Conservation (phyloP, 371 early-diverging fungal genomes). For the Mycotypha africana region DNA sequence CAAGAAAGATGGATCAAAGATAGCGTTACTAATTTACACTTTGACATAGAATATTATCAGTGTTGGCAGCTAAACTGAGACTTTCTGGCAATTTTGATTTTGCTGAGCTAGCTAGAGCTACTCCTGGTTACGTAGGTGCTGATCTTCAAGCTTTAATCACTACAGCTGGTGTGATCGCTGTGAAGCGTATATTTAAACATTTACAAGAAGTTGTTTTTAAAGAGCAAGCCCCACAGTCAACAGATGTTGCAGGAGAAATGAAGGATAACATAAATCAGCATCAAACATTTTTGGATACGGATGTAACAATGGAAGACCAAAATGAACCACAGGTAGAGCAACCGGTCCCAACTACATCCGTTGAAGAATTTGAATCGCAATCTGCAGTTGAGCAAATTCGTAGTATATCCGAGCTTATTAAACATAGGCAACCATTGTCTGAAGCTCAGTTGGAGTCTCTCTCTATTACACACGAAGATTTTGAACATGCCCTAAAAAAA, state of each 20-base stretch:
- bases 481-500: constrained; percentile 81
- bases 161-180: constrained; percentile 96
- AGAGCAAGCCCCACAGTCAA: constrained; percentile 11
- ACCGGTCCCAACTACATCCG: constrained; percentile 38
- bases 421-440: constrained; percentile 71
- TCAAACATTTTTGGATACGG: constrained; percentile 7
- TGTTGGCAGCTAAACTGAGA: constrained; percentile 84
- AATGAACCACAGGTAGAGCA: neutral
- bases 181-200: constrained; percentile 86
- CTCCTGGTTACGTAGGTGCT: constrained; percentile 99
- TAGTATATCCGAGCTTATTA: constrained; percentile 68
- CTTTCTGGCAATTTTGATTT: constrained; percentile 89
- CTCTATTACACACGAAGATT: constrained; percentile 85
- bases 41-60: constrained; percentile 72
- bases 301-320: neutral
- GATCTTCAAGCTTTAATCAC: constrained; percentile 95
- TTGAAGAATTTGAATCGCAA: constrained; percentile 50
- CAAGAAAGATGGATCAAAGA: neutral
- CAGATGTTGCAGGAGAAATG: too few species aligned
- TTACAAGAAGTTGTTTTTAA: constrained; percentile 44
- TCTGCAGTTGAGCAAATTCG: constrained; percentile 55
- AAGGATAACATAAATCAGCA: constrained; percentile 31
- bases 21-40: too few species aligned
- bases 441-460: constrained; percentile 82
- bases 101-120: constrained; percentile 82